Base-by-base conservation (phyloP, 257 asterid species). In the Solanum habrochaites region DNA sequence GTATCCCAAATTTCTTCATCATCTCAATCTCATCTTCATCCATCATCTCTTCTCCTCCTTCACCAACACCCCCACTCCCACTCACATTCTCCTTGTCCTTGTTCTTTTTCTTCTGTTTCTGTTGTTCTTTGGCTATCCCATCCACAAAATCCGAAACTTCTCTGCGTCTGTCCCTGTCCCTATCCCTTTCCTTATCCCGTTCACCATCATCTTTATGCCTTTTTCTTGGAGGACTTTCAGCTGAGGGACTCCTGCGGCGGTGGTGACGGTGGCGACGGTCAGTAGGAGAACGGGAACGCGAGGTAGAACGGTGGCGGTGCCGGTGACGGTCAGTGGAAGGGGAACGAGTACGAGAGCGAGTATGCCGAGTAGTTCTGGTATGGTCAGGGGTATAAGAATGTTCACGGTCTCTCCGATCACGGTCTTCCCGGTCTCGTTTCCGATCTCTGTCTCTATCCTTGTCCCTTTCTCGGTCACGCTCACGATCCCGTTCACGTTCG, bases 1-100 rank as follows among this genome's bases (percentile, higher is more conserved):
- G 99, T 82, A 97, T 94, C 82, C 98, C 98, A 2, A 95, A 88
- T 86, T 95, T 93, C 95, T 97, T 97, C 99, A 97, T 97, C 97
- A 94, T 92, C 97, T 95, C 98, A 73, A 94, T 89, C 88, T 97
- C 98, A 88, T 97, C 98, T 90, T 87, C 98, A 87, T 95, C 98
- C 91, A 94, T 90, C 91, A 86, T 45, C 47, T 40, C 88, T 52
- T 70, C 85, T 20, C 27, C 85, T 62, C 86, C 97, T 32, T 89
- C 94, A 1, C 72, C 90, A 5, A 75, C 9, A 70, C 90, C 35
- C 86, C 87, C 39, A 78, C 90, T 88, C 85, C 87, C 39, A 78
- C 90, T 88, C 90, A 94, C 93, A 93, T 91, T 29, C 31, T 73
- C 49, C 31, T 73, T 73, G 6, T 37, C 45, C 52, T 73, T 37